These are phyloP conservation scores for Chalciporus sphaerocephalus DNA, from an alignment of 768 basidiomycete species.

Conservation along the genomic window DNA sequence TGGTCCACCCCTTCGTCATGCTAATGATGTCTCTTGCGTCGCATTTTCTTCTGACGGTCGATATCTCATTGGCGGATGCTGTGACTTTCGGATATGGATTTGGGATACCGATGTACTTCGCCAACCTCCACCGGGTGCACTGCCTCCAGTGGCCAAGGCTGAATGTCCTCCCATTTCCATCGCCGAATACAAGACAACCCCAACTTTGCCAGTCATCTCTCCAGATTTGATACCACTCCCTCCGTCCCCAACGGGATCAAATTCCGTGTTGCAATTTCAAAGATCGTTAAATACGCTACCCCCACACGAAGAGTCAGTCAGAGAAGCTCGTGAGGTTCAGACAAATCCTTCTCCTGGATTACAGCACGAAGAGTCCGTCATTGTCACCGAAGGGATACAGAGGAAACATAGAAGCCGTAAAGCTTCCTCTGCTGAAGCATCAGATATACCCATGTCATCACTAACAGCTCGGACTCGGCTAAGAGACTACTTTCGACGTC, in stretches of 20 bases:
- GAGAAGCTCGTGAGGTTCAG: constrained; percentile 5
- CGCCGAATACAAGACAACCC: constrained; percentile 2
- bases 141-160: constrained; percentile 8
- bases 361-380: not conserved
- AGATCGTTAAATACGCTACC: constrained; percentile 6
- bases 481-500: constrained; percentile 9
- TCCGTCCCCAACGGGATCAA: constrained; percentile 14
- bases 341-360: constrained; percentile 1
- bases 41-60: constrained; percentile 31
- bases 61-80: constrained; percentile 25
- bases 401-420: constrained; percentile 6
- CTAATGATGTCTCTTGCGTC: constrained; percentile 30
- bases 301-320: not conserved
- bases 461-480: constrained; percentile 3
- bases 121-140: constrained; percentile 10
- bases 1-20: constrained; percentile 22
- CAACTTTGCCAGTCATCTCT: not conserved
- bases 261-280: constrained; percentile 21
- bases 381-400: constrained; percentile 12
- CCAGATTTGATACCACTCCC: constrained; percentile 23
- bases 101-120: constrained; percentile 24
- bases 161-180: constrained; percentile 8
- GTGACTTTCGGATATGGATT: constrained; percentile 28
- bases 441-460: not conserved
- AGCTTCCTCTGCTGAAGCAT: not conserved